These are phyloP conservation scores for Pycnococcus provasolii DNA, from an alignment of 139 green algal genomes.

Conservation along the genomic window DNA sequence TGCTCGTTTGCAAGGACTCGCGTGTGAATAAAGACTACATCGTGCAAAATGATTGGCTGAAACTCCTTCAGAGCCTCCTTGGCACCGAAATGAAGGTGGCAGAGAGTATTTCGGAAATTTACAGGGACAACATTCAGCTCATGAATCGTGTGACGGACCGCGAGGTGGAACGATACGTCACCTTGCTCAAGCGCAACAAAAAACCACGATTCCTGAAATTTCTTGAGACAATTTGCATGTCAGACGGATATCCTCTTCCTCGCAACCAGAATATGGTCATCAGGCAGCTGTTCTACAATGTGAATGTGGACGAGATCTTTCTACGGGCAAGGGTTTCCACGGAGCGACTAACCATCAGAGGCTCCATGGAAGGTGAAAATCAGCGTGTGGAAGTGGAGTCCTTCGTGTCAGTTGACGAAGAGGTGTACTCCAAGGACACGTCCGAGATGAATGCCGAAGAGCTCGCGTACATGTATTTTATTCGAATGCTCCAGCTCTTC, in stretches of 20 bases:
- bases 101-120: background rate
- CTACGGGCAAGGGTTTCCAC: too few species aligned
- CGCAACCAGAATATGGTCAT: slow-evolving; percentile 1
- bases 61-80: background rate
- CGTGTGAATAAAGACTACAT: background rate
- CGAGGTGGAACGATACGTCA: background rate
- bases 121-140: background rate
- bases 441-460: too few species aligned
- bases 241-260: background rate
- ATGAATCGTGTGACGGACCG: background rate
- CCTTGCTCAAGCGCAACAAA: background rate
- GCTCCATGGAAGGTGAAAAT: too few species aligned
- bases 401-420: too few species aligned
- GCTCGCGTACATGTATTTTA: too few species aligned
- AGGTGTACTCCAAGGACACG: too few species aligned
- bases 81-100: background rate
- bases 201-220: background rate
- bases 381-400: too few species aligned
- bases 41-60: background rate
- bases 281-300: background rate
- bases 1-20: background rate
- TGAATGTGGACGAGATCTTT: too few species aligned
- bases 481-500: too few species aligned
- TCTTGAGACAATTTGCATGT: background rate
- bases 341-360: too few species aligned